Evolutionary conservation across 305 asterid species (phyloP).

Genomic region (Plantago lanceolata): DNA sequence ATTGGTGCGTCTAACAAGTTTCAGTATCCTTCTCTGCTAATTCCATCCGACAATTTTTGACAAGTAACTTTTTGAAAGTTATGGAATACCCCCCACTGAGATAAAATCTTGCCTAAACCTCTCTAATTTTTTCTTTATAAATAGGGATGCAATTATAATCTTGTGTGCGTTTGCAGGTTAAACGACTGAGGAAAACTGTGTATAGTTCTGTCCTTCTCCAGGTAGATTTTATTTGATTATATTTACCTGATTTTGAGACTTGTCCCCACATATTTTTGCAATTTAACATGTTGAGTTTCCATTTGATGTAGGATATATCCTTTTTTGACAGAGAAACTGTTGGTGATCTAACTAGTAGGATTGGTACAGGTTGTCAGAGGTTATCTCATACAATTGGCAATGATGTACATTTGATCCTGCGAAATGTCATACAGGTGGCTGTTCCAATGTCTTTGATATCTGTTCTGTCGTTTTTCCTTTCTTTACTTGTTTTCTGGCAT

Average conservation of each 20-base stretch:
- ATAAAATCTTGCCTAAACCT: not conserved
- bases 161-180: conserved; percentile 41
- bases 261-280: conserved; percentile 7
- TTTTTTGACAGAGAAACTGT: conserved; percentile 58
- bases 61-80: conserved; percentile 3
- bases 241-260: conserved; percentile 16
- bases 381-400: conserved; percentile 44
- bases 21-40: conserved; percentile 5
- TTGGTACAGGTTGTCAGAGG: conserved; percentile 57
- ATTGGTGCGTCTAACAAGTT: conserved; percentile 41
- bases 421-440: conserved; percentile 54
- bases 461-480: conserved; percentile 5
- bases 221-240: conserved; percentile 31
- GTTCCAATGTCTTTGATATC: conserved; percentile 15
- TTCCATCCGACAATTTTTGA: not conserved
- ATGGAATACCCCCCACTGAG: not conserved
- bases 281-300: conserved; percentile 24
- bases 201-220: conserved; percentile 48
- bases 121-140: conserved; percentile 9
- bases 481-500: not conserved
- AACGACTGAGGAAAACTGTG: conserved; percentile 51
- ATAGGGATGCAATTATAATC: conserved; percentile 10
- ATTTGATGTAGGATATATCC: conserved; percentile 54
- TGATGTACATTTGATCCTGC: conserved; percentile 49
- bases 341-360: conserved; percentile 65